Percentiles rank a stretch among this genome's conserved stretches.
Conservation (phyloP, 148 eudicot genomes). For the Vaccinium darrowii region DNA sequence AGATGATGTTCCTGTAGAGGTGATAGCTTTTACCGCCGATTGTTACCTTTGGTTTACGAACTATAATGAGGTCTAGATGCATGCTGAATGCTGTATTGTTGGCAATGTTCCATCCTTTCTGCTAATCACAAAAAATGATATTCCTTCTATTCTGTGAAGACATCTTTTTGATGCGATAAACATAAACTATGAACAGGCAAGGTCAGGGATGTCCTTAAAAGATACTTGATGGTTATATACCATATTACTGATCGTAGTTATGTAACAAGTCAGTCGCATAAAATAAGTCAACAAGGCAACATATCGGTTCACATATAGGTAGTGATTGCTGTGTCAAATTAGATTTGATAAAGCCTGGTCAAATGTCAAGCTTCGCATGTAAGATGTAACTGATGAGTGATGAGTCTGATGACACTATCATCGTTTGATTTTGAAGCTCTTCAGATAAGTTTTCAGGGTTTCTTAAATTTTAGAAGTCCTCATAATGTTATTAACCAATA, state of each 20-base stretch:
- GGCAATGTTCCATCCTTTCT: neutral
- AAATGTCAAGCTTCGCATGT: neutral
- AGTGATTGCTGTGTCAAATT: neutral
- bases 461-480: neutral
- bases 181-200: neutral
- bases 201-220: neutral
- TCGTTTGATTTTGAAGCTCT: neutral
- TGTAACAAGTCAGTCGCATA: neutral
- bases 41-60: neutral
- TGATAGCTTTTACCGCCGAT: constrained; percentile 20
- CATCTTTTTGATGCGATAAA: neutral
- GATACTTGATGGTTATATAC: neutral
- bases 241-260: neutral
- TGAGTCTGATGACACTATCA: neutral
- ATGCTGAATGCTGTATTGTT: neutral
- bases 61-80: neutral
- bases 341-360: neutral
- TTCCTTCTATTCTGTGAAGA: neutral
- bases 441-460: neutral
- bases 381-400: neutral
- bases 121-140: neutral
- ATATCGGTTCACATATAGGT: neutral
- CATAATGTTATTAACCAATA: neutral
- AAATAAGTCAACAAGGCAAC: neutral
- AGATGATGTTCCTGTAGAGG: constrained; percentile 85